Base-by-base conservation (phyloP, 208 protist genomes). In the Polymyxa betae region DNA sequence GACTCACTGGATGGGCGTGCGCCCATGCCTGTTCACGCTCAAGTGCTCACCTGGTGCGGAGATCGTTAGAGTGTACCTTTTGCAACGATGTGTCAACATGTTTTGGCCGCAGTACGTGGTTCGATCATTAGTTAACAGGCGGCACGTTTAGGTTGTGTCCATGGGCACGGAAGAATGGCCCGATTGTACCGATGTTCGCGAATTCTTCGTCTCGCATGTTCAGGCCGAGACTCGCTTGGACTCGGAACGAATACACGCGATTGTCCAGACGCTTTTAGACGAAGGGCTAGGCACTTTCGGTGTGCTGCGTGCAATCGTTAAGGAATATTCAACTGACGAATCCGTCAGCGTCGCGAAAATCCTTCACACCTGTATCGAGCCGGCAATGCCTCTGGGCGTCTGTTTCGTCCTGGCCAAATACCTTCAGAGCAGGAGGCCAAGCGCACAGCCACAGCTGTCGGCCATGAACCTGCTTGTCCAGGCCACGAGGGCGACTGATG, bases 201-300 rank as follows among this genome's bases (percentile, higher is more conserved):
- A 82, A 43, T 82, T 82, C n/a, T 82, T 82, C n/a, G 5, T 16
- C 16, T 38, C 16, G 5, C n/a, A 35, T 43, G 72, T 82, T 35
- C 35, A 35, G 35, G 5, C 40, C 12, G 35, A 82, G n/a, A 82
- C 72, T 5, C 5, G 35, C 16, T n/a, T 82, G 5, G 35, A 35
- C 5, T 5, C n/a, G n/a, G 72, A 82, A 38, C 72, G 72, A 12
- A 20, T 82, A 43, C 16, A 82, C 72, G 72, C 72, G 10, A 43
- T 82, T 20, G 72, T 82, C 5, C 35, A 35, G 35, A 45, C 16
- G 5, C n/a, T 82, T 20, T 43, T 82, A 35, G 12, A 43, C n/a
- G 72, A 82, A 43, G 72, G 72, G n/a, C 40, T 82, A 5, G 72
- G 72, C 5, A 82, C 72, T 5, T 82, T 82, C n/a, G 72, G 72